Percentiles rank a stretch among this genome's conserved stretches.
phyloP scores from a whole-genome alignment of 2,329 filamentous ascomycete species.

The Aspergillus thermomutatus region DNA sequence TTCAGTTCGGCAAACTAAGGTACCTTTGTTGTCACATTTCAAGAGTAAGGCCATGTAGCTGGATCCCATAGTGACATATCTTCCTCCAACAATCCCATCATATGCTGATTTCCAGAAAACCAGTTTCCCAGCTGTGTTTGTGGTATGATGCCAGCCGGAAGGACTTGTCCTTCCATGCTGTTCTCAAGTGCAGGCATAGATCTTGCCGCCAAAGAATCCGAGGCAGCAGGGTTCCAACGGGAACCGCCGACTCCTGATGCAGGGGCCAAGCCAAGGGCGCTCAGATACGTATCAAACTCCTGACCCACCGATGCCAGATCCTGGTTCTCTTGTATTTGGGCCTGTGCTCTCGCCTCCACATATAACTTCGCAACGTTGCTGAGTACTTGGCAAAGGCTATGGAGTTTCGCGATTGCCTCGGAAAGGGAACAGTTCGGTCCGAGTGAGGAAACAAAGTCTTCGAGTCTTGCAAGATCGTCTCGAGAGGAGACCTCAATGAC shows the following conservation, averaged over 20 bases:
- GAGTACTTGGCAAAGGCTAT: conserved; percentile 61
- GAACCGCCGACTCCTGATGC: conserved; percentile 13
- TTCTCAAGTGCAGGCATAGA: conserved; percentile 6
- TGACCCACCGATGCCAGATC: conserved; percentile 51
- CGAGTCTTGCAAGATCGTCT: conserved; percentile 53
- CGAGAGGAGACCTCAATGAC: conserved; percentile 51
- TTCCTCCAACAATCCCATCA: conserved; percentile 64
- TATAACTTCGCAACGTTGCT: conserved; percentile 61
- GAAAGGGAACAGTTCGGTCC: conserved; percentile 52
- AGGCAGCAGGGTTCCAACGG: conserved; percentile 5
- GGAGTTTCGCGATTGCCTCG: conserved; percentile 58
- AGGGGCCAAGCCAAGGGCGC: conserved; percentile 59
- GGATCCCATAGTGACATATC: conserved; percentile 43
- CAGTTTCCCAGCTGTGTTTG: conserved; percentile 56
- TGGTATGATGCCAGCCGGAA: conserved; percentile 6
- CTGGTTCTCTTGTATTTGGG: conserved; percentile 46
- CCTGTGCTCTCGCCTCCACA: conserved; percentile 59
- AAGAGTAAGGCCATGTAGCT: conserved; percentile 6
- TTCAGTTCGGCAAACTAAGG: not conserved
- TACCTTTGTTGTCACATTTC: not conserved
- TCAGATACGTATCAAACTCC: conserved; percentile 64
- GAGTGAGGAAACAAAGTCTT: conserved; percentile 56
- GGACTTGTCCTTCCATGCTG: conserved; percentile 13
- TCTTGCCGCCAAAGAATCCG: not conserved
- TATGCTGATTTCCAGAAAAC: conserved; percentile 64